Conservation (phyloP, 495 filamentous ascomycete genomes). For the Penicillium cinerascens region DNA sequence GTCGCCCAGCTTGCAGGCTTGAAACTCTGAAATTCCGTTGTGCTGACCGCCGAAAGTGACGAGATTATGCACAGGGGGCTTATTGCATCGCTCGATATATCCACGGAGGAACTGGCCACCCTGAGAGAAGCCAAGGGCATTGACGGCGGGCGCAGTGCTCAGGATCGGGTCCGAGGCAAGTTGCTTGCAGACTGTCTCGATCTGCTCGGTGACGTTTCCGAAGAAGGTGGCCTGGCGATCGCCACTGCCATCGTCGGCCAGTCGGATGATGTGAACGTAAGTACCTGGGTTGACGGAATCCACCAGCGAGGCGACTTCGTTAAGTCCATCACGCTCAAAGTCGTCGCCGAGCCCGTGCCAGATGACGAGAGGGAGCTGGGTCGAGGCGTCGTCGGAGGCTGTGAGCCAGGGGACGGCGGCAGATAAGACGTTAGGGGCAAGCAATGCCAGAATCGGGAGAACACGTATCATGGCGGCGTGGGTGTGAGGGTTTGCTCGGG, state of each 20-base stretch:
- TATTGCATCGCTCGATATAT: constrained; percentile 89
- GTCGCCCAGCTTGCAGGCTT: constrained; percentile 61
- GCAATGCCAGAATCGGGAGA: constrained; percentile 11
- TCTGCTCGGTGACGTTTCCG: constrained; percentile 80
- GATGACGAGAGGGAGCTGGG: constrained; percentile 78
- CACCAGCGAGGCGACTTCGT: constrained; percentile 60
- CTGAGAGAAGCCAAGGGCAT: constrained; percentile 92
- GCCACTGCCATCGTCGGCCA: constrained; percentile 58
- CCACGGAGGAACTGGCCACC: constrained; percentile 93
- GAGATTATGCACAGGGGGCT: constrained; percentile 72
- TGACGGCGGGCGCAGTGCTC: constrained; percentile 73
- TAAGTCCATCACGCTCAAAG: constrained; percentile 72
- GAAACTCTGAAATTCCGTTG: constrained; percentile 85
- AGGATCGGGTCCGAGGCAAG: constrained; percentile 75
- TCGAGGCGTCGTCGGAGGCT: constrained; percentile 14
- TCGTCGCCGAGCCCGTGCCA: constrained; percentile 83
- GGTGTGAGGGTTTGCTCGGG: constrained; percentile 1
- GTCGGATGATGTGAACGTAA: constrained; percentile 74
- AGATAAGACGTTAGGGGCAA: constrained; percentile 16
- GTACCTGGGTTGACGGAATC: constrained; percentile 75
- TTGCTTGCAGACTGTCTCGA: constrained; percentile 75
- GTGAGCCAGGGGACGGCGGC: constrained; percentile 10
- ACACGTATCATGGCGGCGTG: constrained; percentile 10
- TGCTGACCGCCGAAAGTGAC: constrained; percentile 93
- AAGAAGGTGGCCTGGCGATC: constrained; percentile 86